phyloP scores from a whole-genome alignment of 257 asterid species.

The Apocynum venetum region DNA sequence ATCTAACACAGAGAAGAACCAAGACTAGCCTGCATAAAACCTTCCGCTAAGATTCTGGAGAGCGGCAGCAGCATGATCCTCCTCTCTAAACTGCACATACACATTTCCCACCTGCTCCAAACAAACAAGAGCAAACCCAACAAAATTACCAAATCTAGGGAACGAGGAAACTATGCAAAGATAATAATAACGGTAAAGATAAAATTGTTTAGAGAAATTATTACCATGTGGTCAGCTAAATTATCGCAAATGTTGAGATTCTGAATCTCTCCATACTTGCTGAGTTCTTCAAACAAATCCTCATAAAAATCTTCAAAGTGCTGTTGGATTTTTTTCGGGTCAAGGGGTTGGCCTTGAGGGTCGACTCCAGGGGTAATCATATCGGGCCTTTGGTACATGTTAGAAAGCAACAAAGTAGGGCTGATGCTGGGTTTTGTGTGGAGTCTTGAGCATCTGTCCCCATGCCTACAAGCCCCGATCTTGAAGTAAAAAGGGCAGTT shows the following conservation, averaged over 20 bases:
- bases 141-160: background rate
- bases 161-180: too few species aligned
- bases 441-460: constrained; percentile 80
- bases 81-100: constrained; percentile 80
- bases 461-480: constrained; percentile 90
- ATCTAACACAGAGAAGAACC: background rate
- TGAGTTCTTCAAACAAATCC: constrained; percentile 79
- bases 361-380: constrained; percentile 87
- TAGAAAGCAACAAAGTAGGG: constrained; percentile 65
- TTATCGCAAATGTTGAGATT: constrained; percentile 83
- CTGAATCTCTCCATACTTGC: constrained; percentile 87
- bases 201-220: background rate
- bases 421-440: constrained; percentile 82
- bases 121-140: background rate
- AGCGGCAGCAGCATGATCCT: constrained; percentile 76
- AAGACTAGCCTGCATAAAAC: constrained; percentile 61
- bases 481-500: constrained; percentile 85
- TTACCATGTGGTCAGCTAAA: constrained; percentile 87
- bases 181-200: background rate
- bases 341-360: constrained; percentile 74
- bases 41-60: constrained; percentile 83
- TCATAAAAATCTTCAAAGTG: constrained; percentile 89
- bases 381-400: constrained; percentile 87
- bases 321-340: constrained; percentile 67
- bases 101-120: constrained; percentile 58